phyloP scores from a whole-genome alignment of 2,329 filamentous ascomycete species.

The Botrytis galanthina region DNA sequence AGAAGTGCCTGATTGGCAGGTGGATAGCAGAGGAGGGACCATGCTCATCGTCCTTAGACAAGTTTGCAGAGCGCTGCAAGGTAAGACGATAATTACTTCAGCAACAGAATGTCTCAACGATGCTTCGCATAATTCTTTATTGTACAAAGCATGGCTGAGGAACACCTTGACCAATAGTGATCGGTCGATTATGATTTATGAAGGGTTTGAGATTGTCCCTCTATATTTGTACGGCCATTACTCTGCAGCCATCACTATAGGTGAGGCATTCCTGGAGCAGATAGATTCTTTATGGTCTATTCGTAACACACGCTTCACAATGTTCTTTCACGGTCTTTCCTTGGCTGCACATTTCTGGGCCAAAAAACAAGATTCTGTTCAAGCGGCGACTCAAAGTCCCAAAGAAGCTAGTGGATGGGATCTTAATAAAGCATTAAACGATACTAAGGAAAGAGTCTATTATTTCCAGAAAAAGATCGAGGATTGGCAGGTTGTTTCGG shows the following conservation, averaged over 20 bases:
- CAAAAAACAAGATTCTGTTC: constrained; percentile 34
- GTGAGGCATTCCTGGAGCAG: constrained; percentile 49
- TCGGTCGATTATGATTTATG: constrained; percentile 65
- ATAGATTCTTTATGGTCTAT: constrained; percentile 56
- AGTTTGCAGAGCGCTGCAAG: constrained; percentile 66
- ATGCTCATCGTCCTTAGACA: constrained; percentile 66
- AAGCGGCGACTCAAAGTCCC: constrained; percentile 33
- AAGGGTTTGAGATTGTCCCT: constrained; percentile 62
- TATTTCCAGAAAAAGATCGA: constrained; percentile 59
- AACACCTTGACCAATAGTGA: constrained; percentile 54
- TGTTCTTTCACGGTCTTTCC: constrained; percentile 60
- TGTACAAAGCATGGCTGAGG: constrained; percentile 59
- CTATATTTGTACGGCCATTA: constrained; percentile 64
- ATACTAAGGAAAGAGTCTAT: constrained; percentile 53
- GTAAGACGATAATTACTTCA: constrained; percentile 59
- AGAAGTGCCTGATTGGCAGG: constrained; percentile 69
- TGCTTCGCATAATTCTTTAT: constrained; percentile 57
- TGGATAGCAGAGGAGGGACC: constrained; percentile 68
- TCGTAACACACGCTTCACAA: constrained; percentile 54
- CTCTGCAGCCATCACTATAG: constrained; percentile 56
- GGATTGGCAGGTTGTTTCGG: constrained; percentile 60
- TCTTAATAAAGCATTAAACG: constrained; percentile 44
- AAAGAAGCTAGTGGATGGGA: constrained; percentile 45
- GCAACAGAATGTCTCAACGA: constrained; percentile 61
- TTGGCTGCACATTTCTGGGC: constrained; percentile 50